Conservation (phyloP, 257 asterid species). For the Datura wrightii region DNA sequence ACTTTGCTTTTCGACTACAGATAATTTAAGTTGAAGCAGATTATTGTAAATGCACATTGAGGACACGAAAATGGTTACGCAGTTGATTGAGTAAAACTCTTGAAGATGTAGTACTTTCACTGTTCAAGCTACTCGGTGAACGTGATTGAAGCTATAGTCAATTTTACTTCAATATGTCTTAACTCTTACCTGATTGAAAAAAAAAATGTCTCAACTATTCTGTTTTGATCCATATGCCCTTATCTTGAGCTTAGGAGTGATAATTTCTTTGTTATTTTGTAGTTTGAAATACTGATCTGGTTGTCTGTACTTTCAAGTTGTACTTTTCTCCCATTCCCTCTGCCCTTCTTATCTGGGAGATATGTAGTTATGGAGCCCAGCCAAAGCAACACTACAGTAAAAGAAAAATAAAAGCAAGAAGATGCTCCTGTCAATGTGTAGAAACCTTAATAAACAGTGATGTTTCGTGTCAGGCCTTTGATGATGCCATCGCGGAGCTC, state of each 20-base stretch:
- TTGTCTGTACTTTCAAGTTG: not conserved
- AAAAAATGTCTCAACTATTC: not conserved
- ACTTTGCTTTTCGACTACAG: not conserved
- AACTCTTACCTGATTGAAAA: not conserved
- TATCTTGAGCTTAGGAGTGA: not conserved
- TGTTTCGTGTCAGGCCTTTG: constrained; percentile 51
- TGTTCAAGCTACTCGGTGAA: not conserved
- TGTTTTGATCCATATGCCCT: not conserved
- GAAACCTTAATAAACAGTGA: not conserved
- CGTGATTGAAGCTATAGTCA: not conserved
- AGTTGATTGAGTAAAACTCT: not conserved
- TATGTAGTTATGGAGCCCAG: not conserved
- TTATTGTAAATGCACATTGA: not conserved
- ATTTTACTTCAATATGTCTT: not conserved
- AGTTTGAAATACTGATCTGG: not conserved
- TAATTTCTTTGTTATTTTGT: not conserved
- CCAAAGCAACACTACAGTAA: not conserved
- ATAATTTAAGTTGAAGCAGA: not conserved
- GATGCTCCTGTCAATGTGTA: constrained; percentile 1
- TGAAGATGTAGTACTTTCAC: not conserved
- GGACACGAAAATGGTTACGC: not conserved
- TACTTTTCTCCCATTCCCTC: not conserved
- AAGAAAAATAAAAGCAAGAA: not conserved
- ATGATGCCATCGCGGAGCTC: constrained; percentile 67
- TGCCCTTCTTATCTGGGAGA: not conserved